A percentile compares a stretch with the other conserved stretches of the same genome.
Conservation (phyloP, 1,139 yeast species). For the Suhomyces atakaporum region DNA sequence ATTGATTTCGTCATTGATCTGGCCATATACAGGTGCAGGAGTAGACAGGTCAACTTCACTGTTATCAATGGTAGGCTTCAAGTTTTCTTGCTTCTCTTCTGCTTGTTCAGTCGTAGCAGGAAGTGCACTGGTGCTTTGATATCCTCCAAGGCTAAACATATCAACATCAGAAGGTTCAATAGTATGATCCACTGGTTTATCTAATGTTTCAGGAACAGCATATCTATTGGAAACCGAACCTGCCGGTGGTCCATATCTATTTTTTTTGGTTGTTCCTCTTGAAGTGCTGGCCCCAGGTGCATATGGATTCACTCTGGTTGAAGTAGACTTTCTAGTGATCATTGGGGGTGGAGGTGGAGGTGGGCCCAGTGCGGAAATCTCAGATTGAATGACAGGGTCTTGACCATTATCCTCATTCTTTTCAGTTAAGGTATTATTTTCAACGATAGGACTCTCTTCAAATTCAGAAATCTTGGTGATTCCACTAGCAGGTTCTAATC, state of each 20-base stretch:
- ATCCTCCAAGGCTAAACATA: slow-evolving; percentile 40
- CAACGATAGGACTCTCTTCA: slow-evolving; percentile 5
- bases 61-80: not conserved
- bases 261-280: slow-evolving; percentile 17
- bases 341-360: slow-evolving; percentile 19
- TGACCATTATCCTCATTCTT: slow-evolving; percentile 19
- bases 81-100: slow-evolving; percentile 14
- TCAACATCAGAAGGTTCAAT: slow-evolving; percentile 19
- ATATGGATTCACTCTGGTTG: slow-evolving; percentile 37
- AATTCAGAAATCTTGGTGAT: not conserved
- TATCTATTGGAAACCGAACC: slow-evolving; percentile 17
- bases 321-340: slow-evolving; percentile 9
- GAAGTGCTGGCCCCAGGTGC: slow-evolving; percentile 33
- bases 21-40: not conserved
- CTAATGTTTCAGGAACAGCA: slow-evolving; percentile 15
- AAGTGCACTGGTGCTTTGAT: slow-evolving; percentile 1
- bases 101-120: slow-evolving; percentile 7
- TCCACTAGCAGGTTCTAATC: not conserved
- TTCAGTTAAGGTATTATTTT: slow-evolving; percentile 3
- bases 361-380: slow-evolving; percentile 8
- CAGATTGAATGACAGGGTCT: slow-evolving; percentile 1
- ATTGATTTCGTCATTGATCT: not conserved
- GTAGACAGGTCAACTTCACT: not conserved
- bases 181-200: slow-evolving; percentile 2
- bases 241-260: slow-evolving; percentile 33